Base-by-base conservation (phyloP, 768 basidiomycete genomes). In the Russula lepida region DNA sequence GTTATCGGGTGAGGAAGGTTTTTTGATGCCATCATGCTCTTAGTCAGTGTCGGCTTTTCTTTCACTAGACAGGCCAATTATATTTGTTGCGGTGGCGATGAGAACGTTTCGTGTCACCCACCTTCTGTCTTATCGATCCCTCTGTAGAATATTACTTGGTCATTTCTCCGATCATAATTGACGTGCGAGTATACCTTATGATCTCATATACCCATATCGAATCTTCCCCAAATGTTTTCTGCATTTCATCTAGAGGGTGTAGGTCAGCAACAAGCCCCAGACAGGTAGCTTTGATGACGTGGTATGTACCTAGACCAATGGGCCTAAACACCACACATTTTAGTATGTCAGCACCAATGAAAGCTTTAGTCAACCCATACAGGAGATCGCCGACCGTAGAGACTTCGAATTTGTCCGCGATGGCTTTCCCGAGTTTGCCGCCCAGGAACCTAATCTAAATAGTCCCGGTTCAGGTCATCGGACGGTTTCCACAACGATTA, bases 1-100 rank as follows among this genome's bases (percentile, higher is more conserved):
- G 79, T 88, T 25, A 98, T 84, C 0, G 89, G 82, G 35, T 84
- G 82, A 0, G 87, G 84, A 25, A 98, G 80, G 69, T 98, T 98
- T 72, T 99, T 99, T n/a, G 92, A 88, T 0, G 93, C 92, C 56
- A 93, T 75, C 95, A 98, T 98, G 68, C 90, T 92, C 76, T 97
- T 98, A 64, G 82, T 86, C 32, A 88, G 74, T 0, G 79, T 75
- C 17, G 85, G 79, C 71, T 92, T 92, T 69, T 92, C 90, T 68
- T 91, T 93, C 37, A 98, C 95, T 95, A 12, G 39, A 15, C 8
- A 30, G 27, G 12, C 17, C 13, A n/a, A 28, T 17, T n/a, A 28
- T 15, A 6, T 61, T 56, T 28, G 47, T n/a, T 46, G 9, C 37
- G 41, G 39, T 30, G 39, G 30, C 13, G 28, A 44, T 49, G 21